A percentile compares a stretch with the other conserved stretches of the same genome.
Conservation (phyloP, 495 filamentous ascomycete genomes). For the Oleoguttula mirabilis region DNA sequence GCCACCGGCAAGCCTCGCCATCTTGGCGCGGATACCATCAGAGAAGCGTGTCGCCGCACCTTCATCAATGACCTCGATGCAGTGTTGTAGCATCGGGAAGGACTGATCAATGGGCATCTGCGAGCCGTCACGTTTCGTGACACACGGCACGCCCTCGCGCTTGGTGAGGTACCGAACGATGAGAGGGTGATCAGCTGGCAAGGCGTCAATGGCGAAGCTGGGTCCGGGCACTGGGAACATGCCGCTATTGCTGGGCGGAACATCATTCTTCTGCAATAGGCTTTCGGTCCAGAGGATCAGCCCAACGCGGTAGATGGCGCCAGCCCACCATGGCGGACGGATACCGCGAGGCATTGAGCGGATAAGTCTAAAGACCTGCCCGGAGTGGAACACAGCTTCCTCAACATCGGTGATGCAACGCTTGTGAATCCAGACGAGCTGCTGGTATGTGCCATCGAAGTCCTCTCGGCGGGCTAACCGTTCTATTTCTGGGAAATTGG, state of each 20-base stretch:
- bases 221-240: constrained; percentile 23
- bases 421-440: constrained; percentile 36
- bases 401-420: constrained; percentile 43
- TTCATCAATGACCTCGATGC: constrained; percentile 32
- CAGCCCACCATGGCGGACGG: constrained; percentile 34
- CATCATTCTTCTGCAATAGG: constrained; percentile 23
- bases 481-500: constrained; percentile 49
- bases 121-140: constrained; percentile 31
- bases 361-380: constrained; percentile 45
- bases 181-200: constrained; percentile 28
- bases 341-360: constrained; percentile 29
- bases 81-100: constrained; percentile 27
- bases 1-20: constrained; percentile 25
- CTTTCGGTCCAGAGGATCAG: constrained; percentile 32
- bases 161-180: constrained; percentile 30
- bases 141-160: constrained; percentile 28
- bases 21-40: constrained; percentile 31
- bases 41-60: constrained; percentile 31
- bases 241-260: constrained; percentile 16
- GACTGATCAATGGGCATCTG: constrained; percentile 26
- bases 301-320: constrained; percentile 30
- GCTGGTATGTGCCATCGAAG: constrained; percentile 37
- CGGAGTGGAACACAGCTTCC: constrained; percentile 47
- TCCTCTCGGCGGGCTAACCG: constrained; percentile 42
- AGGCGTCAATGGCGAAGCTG: constrained; percentile 27